Percentiles rank a stretch among this genome's conserved stretches.
Conservation (phyloP, 129 eudicot genomes). For the Lonicera japonica region DNA sequence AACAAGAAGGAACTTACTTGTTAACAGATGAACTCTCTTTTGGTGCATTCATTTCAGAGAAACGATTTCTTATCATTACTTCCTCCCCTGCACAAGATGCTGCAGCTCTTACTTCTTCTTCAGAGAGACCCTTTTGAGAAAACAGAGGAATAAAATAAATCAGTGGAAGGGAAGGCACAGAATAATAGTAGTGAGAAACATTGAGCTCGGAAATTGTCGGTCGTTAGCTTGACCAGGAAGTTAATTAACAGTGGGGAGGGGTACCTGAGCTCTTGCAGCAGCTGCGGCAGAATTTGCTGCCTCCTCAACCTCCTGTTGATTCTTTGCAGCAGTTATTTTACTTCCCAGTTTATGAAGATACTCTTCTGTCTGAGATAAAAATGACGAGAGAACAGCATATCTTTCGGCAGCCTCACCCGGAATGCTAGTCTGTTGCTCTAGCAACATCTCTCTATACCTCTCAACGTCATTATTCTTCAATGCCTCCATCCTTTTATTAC, state of each 20-base stretch:
- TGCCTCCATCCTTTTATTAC: conserved; percentile 92
- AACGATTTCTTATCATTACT: conserved; percentile 88
- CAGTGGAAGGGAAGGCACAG: background rate
- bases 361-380: conserved; percentile 90
- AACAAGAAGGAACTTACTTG: conserved; percentile 55
- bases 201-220: too few species aligned
- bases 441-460: conserved; percentile 86
- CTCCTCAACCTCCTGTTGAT: conserved; percentile 93
- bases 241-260: background rate
- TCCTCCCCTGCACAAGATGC: conserved; percentile 98
- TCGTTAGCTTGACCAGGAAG: too few species aligned
- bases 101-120: conserved; percentile 98
- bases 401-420: conserved; percentile 98
- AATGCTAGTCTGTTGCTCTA: conserved; percentile 83
- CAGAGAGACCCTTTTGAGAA: conserved; percentile 74
- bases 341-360: conserved; percentile 90
- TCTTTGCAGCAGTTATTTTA: conserved; percentile 87
- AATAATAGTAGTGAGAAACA: too few species aligned
- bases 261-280: conserved; percentile 92
- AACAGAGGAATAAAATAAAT: background rate
- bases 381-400: conserved; percentile 88
- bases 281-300: conserved; percentile 82
- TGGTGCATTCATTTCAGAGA: conserved; percentile 99
- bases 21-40: conserved; percentile 75
- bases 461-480: conserved; percentile 96